Evolutionary conservation across 345 rosid species (phyloP), one percentile per base, ranked within the genome.

Genomic region (Passiflora organensis): DNA sequence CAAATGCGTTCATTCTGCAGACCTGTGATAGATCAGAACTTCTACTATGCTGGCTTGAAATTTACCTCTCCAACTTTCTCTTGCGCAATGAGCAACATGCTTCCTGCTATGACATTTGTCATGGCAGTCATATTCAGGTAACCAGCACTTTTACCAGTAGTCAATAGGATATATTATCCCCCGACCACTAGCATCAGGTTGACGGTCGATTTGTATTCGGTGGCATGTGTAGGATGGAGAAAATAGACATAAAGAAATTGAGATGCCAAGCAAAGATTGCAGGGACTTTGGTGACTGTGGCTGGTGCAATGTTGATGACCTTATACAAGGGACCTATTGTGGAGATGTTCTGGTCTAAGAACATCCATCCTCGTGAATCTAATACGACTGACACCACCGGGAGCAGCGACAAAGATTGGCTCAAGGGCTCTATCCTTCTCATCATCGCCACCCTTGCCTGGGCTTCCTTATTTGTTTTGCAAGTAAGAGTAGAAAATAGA

Each of bases 191-290:
- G n/a, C n/a, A n/a, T n/a, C n/a, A n/a, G n/a, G n/a, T n/a, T n/a
- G n/a, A n/a, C n/a, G n/a, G 34, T 28, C 8, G 51, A n/a, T n/a
- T n/a, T n/a, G n/a, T n/a, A 48, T 23, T 14, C 13, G 12, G 2
- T 46, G n/a, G n/a, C n/a, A n/a, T n/a, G n/a, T n/a, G n/a, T n/a
- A 91, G 97, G 78, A 87, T 87, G 95, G 97, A 91, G 75, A 91
- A 78, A 60, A 39, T 85, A 38, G 73, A 83, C 46, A 16, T 87
- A 41, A 85, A 78, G 74, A 83, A 56, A 48, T 78, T 87, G 70
- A 82, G 86, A 65, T 77, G 85, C 62, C 85, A 83, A 58, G 96
- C 95, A 13, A 91, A 91, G 76, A 39, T 87, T 41, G 68, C 70
- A 16, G 97, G 97, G 28, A 83, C 96, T 2, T 41, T 46, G 28